Conservation (phyloP, 345 rosid genomes). For the Microthlaspi erraticum region DNA sequence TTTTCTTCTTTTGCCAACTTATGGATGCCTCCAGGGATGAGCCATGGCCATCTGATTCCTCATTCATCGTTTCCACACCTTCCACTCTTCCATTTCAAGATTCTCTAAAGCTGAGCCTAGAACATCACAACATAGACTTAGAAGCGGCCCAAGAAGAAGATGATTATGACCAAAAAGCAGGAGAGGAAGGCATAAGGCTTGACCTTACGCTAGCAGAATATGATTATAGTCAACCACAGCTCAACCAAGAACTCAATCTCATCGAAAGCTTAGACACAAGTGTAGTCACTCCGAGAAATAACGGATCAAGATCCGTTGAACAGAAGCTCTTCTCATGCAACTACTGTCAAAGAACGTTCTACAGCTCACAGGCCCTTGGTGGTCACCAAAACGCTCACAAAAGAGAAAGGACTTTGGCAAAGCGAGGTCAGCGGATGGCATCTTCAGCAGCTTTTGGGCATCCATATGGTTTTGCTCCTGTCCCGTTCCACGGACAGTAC, state of each 20-base stretch:
- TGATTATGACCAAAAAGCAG: slow-evolving; percentile 30
- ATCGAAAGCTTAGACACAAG: slow-evolving; percentile 53
- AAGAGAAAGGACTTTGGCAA: slow-evolving; percentile 81
- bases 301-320: slow-evolving; percentile 45
- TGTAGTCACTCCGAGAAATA: slow-evolving; percentile 40
- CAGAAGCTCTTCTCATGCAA: slow-evolving; percentile 78
- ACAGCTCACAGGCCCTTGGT: slow-evolving; percentile 90
- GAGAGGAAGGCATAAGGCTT: slow-evolving; percentile 37
- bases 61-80: slow-evolving; percentile 40
- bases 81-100: slow-evolving; percentile 39
- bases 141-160: slow-evolving; percentile 37
- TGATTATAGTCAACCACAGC: slow-evolving; percentile 42
- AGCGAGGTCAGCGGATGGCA: slow-evolving; percentile 62
- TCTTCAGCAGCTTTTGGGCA: slow-evolving; percentile 56
- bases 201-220: slow-evolving; percentile 49
- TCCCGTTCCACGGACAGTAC: slow-evolving; percentile 57
- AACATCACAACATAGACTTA: slow-evolving; percentile 36
- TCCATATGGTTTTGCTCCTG: slow-evolving; percentile 60
- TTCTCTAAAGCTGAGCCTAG: slow-evolving; percentile 26
- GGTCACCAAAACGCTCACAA: slow-evolving; percentile 95
- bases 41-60: slow-evolving; percentile 43
- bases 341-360: slow-evolving; percentile 86
- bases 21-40: slow-evolving; percentile 52
- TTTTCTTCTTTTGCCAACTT: slow-evolving; percentile 7
- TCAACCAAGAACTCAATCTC: slow-evolving; percentile 71